Conservation (phyloP, 225 moss, liverwort and hornwort genomes). For the Physcomitrium patens region DNA sequence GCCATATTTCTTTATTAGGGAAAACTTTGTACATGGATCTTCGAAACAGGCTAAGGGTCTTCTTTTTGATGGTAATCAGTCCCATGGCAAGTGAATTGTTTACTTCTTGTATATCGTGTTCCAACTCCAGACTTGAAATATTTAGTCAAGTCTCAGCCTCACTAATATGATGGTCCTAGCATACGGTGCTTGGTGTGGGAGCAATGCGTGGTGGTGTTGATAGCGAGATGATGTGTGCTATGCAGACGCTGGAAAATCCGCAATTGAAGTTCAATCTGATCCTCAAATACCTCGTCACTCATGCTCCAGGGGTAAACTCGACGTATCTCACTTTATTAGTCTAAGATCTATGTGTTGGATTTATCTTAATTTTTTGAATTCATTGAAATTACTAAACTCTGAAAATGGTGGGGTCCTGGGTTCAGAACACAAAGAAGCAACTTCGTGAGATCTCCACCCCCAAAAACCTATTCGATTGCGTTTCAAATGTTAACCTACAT, state of each 20-base stretch:
- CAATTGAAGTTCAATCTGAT: conserved; percentile 52
- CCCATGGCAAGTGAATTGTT: conserved; percentile 1
- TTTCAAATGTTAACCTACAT: conserved; percentile 33
- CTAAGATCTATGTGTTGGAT: conserved; percentile 1
- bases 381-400: conserved; percentile 27
- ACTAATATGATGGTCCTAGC: conserved; percentile 22
- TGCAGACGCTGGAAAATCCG: conserved; percentile 51
- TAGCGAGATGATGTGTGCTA: conserved; percentile 22
- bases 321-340: conserved; percentile 7
- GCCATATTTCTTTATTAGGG: conserved; percentile 18
- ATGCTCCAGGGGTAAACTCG: conserved; percentile 48
- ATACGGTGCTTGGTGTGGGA: conserved; percentile 14
- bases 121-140: conserved; percentile 1
- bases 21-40: conserved; percentile 11
- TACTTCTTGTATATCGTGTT: neutral
- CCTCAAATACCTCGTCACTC: conserved; percentile 38
- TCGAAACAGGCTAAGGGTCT: conserved; percentile 16
- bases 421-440: conserved; percentile 48
- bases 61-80: conserved; percentile 17
- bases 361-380: neutral
- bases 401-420: conserved; percentile 28
- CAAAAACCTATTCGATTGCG: conserved; percentile 44
- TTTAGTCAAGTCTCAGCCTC: conserved; percentile 23
- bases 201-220: conserved; percentile 19
- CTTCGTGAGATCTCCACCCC: conserved; percentile 39